These are phyloP conservation scores for Oryza nivara DNA, from an alignment of 176 grass and related monocot genomes.

Conservation along the genomic window DNA sequence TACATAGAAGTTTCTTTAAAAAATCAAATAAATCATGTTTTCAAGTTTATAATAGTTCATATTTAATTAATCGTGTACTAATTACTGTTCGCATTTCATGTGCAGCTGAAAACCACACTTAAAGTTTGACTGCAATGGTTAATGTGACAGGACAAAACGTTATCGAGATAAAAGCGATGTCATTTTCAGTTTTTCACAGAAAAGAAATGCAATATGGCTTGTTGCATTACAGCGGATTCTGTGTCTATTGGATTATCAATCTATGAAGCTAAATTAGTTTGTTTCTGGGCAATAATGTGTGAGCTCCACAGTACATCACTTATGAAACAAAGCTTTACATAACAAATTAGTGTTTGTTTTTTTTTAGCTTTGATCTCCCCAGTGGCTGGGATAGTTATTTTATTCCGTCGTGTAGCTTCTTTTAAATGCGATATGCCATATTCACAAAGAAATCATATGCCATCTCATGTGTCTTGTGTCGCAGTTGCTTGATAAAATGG, in stretches of 20 bases:
- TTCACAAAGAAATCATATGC: background rate
- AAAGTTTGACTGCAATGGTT: conserved; percentile 73
- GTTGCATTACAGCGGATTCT: background rate
- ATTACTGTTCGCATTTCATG: no score
- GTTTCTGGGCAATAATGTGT: background rate
- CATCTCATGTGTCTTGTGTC: background rate
- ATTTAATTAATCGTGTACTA: no score
- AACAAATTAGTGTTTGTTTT: background rate
- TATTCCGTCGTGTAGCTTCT: background rate
- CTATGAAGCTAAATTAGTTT: conserved; percentile 12
- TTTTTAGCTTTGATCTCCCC: background rate
- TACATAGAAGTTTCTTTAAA: no score
- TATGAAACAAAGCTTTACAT: background rate
- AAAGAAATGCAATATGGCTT: background rate
- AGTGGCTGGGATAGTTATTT: background rate
- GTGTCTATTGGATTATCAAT: background rate
- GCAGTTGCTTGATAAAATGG: conserved; percentile 27
- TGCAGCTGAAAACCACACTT: no score
- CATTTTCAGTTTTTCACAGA: background rate
- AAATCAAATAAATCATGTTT: no score
- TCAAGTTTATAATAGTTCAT: no score
- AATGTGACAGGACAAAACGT: conserved; percentile 13
- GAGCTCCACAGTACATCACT: background rate
- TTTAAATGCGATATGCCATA: no score
- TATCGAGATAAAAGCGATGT: conserved; percentile 2